Evolutionary conservation across 805 yeast genomes (phyloP), one percentile per base, ranked within the genome.

Genomic region (Candida parachauliodes): DNA sequence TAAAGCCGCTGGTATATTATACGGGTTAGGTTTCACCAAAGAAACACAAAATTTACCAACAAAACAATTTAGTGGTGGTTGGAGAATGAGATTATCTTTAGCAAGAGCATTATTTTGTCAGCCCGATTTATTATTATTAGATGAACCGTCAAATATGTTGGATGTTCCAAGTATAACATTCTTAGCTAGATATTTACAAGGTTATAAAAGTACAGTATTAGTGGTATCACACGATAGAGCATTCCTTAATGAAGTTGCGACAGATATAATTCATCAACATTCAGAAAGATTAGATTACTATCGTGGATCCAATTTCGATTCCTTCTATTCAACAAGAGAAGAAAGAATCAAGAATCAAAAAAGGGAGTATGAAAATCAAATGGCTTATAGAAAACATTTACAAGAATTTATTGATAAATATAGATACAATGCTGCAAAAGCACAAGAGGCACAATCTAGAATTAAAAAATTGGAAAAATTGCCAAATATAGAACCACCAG

Each of bases 91-190:
- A 72, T 75, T 93, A 47, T 86, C 97, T n/a, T 74, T 93, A 43
- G 98, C 98, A 3, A 80, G 98, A 66, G 98, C 98, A 0, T 74
- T 93, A 58, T 93, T 93, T 74, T 91, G 97, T 75, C 83, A 88
- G 58, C 98, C 98, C 0, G 98, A 93, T 61, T 71, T 93, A 47
- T 71, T 93, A 48, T 70, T 93, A 57, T 75, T 93, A 47, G 98
- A 93, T 77, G 99, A 93, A 75, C 99, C 99, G 54, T 89, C 98
- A 44, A 93, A 93, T 82, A 93, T 89, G 96, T 85, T 93, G 95
- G 99, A 93, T 78, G 96, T 93, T 61, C 99, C 98, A 20, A 89
- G 98, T 38, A 87, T 93, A 59, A 91, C 97, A 1, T 93, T 81
- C 60, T 73, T 93, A 56, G 91, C 98, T 8, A 79, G 85, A 49